phyloP scores from a whole-genome alignment of 352 stramenopile genomes.

The Globisporangium megalacanthum region DNA sequence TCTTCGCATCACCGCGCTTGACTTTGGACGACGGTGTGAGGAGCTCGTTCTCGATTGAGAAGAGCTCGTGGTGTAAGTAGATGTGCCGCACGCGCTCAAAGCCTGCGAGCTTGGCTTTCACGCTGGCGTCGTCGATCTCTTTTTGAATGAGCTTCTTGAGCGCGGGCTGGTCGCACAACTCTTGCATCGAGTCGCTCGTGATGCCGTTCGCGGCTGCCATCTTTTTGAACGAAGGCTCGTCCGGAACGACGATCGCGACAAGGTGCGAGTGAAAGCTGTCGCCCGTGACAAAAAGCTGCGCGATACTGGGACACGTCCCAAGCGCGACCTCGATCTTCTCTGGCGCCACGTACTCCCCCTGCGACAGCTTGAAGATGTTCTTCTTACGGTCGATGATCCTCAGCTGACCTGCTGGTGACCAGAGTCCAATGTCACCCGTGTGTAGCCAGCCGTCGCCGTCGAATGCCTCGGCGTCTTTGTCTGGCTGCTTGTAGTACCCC shows the following conservation, averaged over 20 bases:
- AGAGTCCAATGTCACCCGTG: conserved; percentile 94
- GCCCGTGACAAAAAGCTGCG: conserved; percentile 94
- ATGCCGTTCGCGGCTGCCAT: conserved; percentile 33
- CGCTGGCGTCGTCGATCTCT: conserved; percentile 49
- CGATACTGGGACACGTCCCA: conserved; percentile 85
- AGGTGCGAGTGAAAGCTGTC: conserved; percentile 94
- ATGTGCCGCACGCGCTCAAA: conserved; percentile 93
- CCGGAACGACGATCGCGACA: conserved; percentile 92
- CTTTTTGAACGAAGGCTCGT: conserved; percentile 34
- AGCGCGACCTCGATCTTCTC: conserved; percentile 97
- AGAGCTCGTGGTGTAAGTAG: conserved; percentile 87
- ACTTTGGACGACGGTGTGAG: conserved; percentile 98
- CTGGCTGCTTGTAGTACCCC: conserved; percentile 94
- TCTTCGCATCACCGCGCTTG: conserved; percentile 74
- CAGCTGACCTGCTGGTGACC: conserved; percentile 90
- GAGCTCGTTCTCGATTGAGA: conserved; percentile 92
- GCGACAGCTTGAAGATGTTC: conserved; percentile 93
- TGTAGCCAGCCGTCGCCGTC: conserved; percentile 94
- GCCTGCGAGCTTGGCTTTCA: conserved; percentile 70
- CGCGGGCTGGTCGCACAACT: conserved; percentile 47
- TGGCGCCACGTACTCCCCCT: conserved; percentile 95
- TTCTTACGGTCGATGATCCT: conserved; percentile 91
- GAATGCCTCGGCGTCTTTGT: conserved; percentile 90
- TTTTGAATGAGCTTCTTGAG: conserved; percentile 36
- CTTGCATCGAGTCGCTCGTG: conserved; percentile 22